Percentiles rank a stretch among this genome's conserved stretches.
Conservation (phyloP, 306 rosid species). For the Myrica gale region DNA sequence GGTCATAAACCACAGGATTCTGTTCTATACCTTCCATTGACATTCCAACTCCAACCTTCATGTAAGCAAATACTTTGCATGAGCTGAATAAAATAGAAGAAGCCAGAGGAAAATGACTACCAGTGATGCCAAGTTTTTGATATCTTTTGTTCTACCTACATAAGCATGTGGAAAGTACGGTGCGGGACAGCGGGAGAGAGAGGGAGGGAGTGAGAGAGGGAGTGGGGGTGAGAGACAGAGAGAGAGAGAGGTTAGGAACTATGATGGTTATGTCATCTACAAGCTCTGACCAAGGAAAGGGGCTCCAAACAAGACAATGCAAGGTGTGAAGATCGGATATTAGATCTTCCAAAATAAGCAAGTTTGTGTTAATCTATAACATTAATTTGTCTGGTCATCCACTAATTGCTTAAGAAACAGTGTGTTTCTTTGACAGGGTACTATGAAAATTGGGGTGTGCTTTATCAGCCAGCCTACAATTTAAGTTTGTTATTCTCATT, state of each 20-base stretch:
- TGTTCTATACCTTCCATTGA: constrained; percentile 96
- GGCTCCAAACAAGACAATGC: not conserved
- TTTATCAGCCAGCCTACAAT: not conserved
- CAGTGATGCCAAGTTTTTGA: not conserved
- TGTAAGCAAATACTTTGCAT: constrained; percentile 26
- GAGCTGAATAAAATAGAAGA: not conserved
- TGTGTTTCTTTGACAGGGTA: not conserved
- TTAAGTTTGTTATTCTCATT: not conserved
- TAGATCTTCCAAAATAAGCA: not conserved
- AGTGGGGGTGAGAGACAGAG: not conserved
- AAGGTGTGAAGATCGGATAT: not conserved
- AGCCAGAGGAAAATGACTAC: not conserved
- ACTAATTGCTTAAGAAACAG: not conserved
- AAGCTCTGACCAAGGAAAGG: not conserved
- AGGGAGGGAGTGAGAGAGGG: not conserved
- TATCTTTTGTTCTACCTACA: not conserved
- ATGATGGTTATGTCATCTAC: not conserved
- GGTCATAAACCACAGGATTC: constrained; percentile 81
- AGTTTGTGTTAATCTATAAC: not conserved
- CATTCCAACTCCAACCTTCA: constrained; percentile 93
- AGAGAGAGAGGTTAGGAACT: not conserved
- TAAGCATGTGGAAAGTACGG: not conserved
- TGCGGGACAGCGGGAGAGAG: not conserved
- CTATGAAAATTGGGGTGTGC: not conserved
- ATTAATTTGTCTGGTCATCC: not conserved